Conservation (phyloP, 768 basidiomycete species). For the Boletus eberwhitei region DNA sequence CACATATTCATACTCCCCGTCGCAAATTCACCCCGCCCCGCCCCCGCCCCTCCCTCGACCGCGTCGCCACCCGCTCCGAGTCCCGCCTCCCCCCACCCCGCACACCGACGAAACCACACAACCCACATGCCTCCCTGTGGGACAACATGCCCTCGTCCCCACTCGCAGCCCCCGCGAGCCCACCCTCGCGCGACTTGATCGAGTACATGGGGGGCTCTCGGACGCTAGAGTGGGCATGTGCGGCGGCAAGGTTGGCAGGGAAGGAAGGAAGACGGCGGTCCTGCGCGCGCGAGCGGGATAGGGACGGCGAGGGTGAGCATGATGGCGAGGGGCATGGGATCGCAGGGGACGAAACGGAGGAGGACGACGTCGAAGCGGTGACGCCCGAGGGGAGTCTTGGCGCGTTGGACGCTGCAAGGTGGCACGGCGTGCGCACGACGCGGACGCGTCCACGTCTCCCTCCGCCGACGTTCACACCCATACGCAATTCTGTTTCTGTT, state of each 20-base stretch:
- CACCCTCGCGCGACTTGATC: slow-evolving; percentile 29
- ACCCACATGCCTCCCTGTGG: slow-evolving; percentile 29
- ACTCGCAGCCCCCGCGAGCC: slow-evolving; percentile 36
- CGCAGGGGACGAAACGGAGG: slow-evolving; percentile 52
- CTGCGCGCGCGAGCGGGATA: not conserved
- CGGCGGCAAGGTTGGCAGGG: slow-evolving; percentile 47
- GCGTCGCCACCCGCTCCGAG: slow-evolving; percentile 30
- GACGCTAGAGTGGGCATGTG: slow-evolving; percentile 34
- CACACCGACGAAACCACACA: slow-evolving; percentile 28
- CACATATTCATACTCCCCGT: slow-evolving; percentile 18
- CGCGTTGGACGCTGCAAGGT: slow-evolving; percentile 38
- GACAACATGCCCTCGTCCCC: slow-evolving; percentile 43
- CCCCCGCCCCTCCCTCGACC: slow-evolving; percentile 32
- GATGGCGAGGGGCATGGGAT: not conserved
- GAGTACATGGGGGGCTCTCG: slow-evolving; percentile 28
- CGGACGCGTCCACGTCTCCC: slow-evolving; percentile 4
- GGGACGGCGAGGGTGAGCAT: slow-evolving; percentile 6
- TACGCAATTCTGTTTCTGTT: not conserved
- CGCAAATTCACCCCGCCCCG: slow-evolving; percentile 31
- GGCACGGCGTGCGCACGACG: slow-evolving; percentile 22
- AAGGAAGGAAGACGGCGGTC: slow-evolving; percentile 34
- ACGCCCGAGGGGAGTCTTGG: slow-evolving; percentile 56
- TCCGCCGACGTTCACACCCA: not conserved
- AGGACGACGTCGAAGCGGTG: slow-evolving; percentile 61
- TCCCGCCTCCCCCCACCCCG: slow-evolving; percentile 29